phyloP scores from a whole-genome alignment of 2,329 filamentous ascomycete species.

The Bipolaris cookei region DNA sequence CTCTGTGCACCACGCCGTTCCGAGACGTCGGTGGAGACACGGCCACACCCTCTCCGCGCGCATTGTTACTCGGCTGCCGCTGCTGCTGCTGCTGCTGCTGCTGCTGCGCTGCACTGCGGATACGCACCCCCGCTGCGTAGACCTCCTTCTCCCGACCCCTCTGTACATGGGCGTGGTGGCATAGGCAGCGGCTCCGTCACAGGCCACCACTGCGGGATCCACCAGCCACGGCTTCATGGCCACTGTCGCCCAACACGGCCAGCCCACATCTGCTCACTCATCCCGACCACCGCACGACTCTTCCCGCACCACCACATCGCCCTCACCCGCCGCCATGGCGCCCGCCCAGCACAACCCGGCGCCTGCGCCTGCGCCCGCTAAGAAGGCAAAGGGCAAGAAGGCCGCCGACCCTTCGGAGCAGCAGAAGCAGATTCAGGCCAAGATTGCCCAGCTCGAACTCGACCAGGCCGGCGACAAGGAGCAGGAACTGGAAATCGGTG shows the following conservation, averaged over 20 bases:
- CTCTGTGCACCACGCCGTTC: slow-evolving; percentile 17
- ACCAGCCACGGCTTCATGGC: slow-evolving; percentile 41
- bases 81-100: slow-evolving; percentile 11
- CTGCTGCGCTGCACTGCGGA: slow-evolving; percentile 23
- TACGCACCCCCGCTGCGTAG: slow-evolving; percentile 25
- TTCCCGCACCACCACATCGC: slow-evolving; percentile 48
- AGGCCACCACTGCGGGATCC: slow-evolving; percentile 21
- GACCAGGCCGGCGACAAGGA: slow-evolving; percentile 94
- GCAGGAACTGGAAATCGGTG: slow-evolving; percentile 93
- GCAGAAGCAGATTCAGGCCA: slow-evolving; percentile 86
- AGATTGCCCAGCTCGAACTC: slow-evolving; percentile 93
- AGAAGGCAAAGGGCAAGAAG: slow-evolving; percentile 88
- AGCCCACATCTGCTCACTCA: slow-evolving; percentile 37
- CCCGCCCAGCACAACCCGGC: slow-evolving; percentile 57
- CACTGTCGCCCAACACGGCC: slow-evolving; percentile 46
- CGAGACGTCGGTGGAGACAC: slow-evolving; percentile 38
- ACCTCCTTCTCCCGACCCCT: neutral
- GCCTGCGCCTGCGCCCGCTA: slow-evolving; percentile 62
- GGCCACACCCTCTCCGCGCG: slow-evolving; percentile 24
- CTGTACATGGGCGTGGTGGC: slow-evolving; percentile 5
- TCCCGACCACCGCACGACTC: slow-evolving; percentile 49
- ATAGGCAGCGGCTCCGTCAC: slow-evolving; percentile 13
- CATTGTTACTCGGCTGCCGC: slow-evolving; percentile 17
- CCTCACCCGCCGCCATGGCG: slow-evolving; percentile 54
- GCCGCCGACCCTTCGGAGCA: slow-evolving; percentile 84